phyloP scores from a whole-genome alignment of 2,329 filamentous ascomycete genomes.

The Stagonosporopsis cucurbitacearum region DNA sequence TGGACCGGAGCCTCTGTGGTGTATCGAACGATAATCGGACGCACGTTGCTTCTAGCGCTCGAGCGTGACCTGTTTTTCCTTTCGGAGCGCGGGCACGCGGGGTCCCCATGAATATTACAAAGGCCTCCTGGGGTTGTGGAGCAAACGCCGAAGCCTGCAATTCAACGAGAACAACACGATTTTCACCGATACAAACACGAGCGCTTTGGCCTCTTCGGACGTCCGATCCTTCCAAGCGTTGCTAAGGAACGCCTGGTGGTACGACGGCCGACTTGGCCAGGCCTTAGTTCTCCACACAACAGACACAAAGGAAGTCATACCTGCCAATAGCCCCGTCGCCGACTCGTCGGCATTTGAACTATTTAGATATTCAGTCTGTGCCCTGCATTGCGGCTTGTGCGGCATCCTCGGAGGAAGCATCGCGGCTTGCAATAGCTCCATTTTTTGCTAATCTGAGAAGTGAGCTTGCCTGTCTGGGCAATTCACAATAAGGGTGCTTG shows the following conservation, averaged over 20 bases:
- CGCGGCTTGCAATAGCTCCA: conserved; percentile 2
- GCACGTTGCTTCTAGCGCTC: conserved; percentile 8
- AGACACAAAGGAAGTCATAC: background rate
- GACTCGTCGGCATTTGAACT: conserved; percentile 5
- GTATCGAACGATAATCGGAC: background rate
- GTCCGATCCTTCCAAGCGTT: conserved; percentile 8
- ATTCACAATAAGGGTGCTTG: conserved; percentile 7
- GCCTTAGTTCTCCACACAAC: background rate
- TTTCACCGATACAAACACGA: conserved; percentile 1
- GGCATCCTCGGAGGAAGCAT: conserved; percentile 2
- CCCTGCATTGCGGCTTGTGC: conserved; percentile 15
- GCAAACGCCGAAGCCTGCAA: background rate
- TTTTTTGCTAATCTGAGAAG: background rate
- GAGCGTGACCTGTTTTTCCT: background rate
- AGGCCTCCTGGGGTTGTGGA: conserved; percentile 9
- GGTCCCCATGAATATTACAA: conserved; percentile 5
- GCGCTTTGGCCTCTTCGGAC: conserved; percentile 1
- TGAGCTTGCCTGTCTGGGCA: conserved; percentile 11
- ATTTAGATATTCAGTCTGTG: background rate
- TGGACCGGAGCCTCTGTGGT: conserved; percentile 1
- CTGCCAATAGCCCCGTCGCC: background rate
- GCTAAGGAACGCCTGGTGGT: conserved; percentile 2
- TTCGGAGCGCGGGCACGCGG: conserved; percentile 4
- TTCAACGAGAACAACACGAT: background rate
- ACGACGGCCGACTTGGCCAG: background rate